Evolutionary conservation across 768 basidiomycete genomes (phyloP).

Genomic region (Suillus plorans): DNA sequence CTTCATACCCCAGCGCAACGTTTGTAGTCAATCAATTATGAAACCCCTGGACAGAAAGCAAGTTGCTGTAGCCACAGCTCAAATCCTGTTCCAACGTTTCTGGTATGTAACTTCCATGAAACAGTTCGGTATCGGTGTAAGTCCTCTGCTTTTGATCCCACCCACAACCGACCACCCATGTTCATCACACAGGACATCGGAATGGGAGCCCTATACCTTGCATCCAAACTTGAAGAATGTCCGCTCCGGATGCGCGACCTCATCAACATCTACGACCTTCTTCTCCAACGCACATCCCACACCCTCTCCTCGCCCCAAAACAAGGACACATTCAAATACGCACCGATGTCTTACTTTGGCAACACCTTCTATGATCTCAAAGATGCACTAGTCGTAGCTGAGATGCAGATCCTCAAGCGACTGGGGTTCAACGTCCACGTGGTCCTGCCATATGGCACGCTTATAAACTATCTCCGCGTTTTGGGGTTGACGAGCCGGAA

Average conservation of each 20-base stretch:
- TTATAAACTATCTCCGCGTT: constrained; percentile 91
- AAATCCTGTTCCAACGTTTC: constrained; percentile 95
- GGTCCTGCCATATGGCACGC: constrained; percentile 88
- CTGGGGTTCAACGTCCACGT: constrained; percentile 95
- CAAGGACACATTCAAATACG: constrained; percentile 57
- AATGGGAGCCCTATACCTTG: constrained; percentile 86
- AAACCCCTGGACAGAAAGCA: constrained; percentile 64
- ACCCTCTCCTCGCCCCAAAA: constrained; percentile 29
- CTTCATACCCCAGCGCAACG: not conserved
- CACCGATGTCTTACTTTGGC: constrained; percentile 88
- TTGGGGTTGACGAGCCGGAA: constrained; percentile 78
- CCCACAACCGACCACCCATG: not conserved
- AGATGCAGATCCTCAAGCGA: constrained; percentile 97
- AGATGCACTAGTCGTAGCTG: constrained; percentile 89
- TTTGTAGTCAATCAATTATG: not conserved
- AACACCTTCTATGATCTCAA: constrained; percentile 91
- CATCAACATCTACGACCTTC: constrained; percentile 90
- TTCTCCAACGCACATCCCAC: constrained; percentile 74
- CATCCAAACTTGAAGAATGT: constrained; percentile 92
- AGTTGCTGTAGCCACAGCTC: constrained; percentile 94
- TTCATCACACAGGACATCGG: constrained; percentile 64
- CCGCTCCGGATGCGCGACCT: constrained; percentile 90
- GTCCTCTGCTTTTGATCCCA: constrained; percentile 28
- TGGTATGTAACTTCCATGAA: constrained; percentile 95
- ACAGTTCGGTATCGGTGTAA: constrained; percentile 89